Conservation (phyloP, 2,329 filamentous ascomycete genomes). For the Tolypocladium tundrense region DNA sequence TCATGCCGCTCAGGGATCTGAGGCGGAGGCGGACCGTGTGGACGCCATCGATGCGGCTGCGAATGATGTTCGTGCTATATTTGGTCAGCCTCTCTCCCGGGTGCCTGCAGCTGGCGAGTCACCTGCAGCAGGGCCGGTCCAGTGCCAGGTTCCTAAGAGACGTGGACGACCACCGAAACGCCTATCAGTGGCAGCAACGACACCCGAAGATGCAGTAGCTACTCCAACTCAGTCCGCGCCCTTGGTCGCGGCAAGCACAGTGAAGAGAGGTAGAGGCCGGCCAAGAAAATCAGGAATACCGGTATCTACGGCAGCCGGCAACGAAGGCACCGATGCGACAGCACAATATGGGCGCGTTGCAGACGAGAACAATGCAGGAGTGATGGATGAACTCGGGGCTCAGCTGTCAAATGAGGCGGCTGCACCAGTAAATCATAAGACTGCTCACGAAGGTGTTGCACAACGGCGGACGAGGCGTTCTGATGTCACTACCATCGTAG, state of each 20-base stretch:
- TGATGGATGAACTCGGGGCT: slow-evolving; percentile 8
- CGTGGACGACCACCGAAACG: slow-evolving; percentile 23
- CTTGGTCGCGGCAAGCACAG: slow-evolving; percentile 1
- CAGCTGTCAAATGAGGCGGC: slow-evolving; percentile 8
- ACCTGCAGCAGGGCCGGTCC: not conserved
- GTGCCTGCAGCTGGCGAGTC: slow-evolving; percentile 1
- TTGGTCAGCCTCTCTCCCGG: slow-evolving; percentile 5
- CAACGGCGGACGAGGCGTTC: slow-evolving; percentile 16
- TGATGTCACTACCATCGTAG: slow-evolving; percentile 14
- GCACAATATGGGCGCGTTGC: not conserved
- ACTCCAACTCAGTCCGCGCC: not conserved
- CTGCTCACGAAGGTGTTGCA: not conserved
- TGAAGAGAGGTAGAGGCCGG: slow-evolving; percentile 16
- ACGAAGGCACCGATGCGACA: not conserved
- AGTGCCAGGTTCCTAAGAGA: slow-evolving; percentile 8
- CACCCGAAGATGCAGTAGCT: not conserved
- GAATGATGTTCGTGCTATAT: slow-evolving; percentile 19
- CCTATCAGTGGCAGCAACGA: slow-evolving; percentile 2
- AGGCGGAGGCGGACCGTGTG: slow-evolving; percentile 3
- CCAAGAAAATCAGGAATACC: slow-evolving; percentile 10
- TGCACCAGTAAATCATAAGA: slow-evolving; percentile 1
- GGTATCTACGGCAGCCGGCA: not conserved
- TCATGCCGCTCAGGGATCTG: not conserved
- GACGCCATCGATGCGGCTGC: slow-evolving; percentile 30
- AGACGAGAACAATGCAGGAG: not conserved